Evolutionary conservation across 1,284 basidiomycete genomes (phyloP).

Genomic region (Tausonia pullulans): DNA sequence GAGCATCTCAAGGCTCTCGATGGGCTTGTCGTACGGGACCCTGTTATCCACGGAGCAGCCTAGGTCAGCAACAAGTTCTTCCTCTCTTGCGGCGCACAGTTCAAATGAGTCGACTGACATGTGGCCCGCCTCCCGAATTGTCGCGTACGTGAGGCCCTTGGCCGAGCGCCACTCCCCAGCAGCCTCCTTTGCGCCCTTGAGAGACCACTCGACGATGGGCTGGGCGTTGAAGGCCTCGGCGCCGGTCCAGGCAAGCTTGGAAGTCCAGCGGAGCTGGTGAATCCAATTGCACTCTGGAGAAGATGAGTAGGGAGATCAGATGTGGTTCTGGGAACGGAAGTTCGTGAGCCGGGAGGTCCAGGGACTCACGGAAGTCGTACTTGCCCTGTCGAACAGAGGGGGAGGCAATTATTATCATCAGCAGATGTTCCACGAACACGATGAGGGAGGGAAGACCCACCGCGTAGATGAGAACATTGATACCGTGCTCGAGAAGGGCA

Average conservation of each 20-base stretch:
- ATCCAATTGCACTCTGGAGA: background rate
- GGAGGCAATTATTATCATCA: background rate
- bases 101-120: background rate
- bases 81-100: background rate
- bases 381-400: background rate
- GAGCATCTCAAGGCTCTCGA: conserved; percentile 13
- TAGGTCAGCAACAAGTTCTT: background rate
- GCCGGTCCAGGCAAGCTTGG: conserved; percentile 53
- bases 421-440: background rate
- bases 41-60: background rate
- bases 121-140: conserved; percentile 5
- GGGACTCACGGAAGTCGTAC: conserved; percentile 2
- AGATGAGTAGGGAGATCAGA: background rate
- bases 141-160: conserved; percentile 41
- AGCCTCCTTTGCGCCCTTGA: conserved; percentile 32
- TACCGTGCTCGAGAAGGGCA: conserved; percentile 58
- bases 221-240: conserved; percentile 40
- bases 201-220: background rate
- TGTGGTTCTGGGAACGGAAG: no score
- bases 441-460: conserved; percentile 26
- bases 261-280: conserved; percentile 41
- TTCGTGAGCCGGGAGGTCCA: no score
- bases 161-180: conserved; percentile 48
- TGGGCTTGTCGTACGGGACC: conserved; percentile 14
- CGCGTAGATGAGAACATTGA: conserved; percentile 63